Base-by-base conservation (phyloP, 129 eudicot species). In the Mikania micrantha region DNA sequence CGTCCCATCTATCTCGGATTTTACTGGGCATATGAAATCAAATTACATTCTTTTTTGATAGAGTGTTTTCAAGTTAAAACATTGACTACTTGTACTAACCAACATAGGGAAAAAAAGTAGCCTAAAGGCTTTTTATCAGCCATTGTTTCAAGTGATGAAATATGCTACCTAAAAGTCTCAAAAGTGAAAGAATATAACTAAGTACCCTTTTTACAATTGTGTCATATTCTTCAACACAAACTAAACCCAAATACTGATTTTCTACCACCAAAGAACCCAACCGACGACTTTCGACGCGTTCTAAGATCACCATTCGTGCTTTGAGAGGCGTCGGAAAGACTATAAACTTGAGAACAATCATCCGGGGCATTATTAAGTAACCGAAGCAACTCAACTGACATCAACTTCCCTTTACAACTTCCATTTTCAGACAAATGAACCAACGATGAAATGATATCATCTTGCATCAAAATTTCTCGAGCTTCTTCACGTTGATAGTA, bases 351-450 rank as follows among this genome's bases (percentile, higher is more conserved):
- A 47, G 82, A 78, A 65, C 31, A 57, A 13, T 73, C 70, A 44
- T 72, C 78, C 1, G 48, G 66, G 8, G 57, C 60, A 21, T 41
- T 63, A 25, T 48, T 31, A 39, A 72, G 42, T 39, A 78, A 52
- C 64, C 54, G 35, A 3, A 78, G 77, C 35, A 78, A 78, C 77
- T 78, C 82, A 25, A 22, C 56, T 9, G 82, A 63, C 34, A 59
- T 27, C 59, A 58, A 71, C 74, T 59, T 60, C 10, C 74, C 74
- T 8, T 58, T 66, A 50, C 69, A 65, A 16, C 77, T 78, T 44
- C 78, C 82, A 16, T 70, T 56, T 64, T 15, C 48, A 0, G 82
- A 78, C 40, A 72, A 45, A 7, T 34, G 24, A 9, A 13, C 58
- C 82, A 78, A 65, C 1, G 64, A 72, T 15, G 66, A 47, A 78